These are phyloP conservation scores for Backusella parvicylindrica DNA, from an alignment of 192 early-diverging fungal species.

Conservation along the genomic window DNA sequence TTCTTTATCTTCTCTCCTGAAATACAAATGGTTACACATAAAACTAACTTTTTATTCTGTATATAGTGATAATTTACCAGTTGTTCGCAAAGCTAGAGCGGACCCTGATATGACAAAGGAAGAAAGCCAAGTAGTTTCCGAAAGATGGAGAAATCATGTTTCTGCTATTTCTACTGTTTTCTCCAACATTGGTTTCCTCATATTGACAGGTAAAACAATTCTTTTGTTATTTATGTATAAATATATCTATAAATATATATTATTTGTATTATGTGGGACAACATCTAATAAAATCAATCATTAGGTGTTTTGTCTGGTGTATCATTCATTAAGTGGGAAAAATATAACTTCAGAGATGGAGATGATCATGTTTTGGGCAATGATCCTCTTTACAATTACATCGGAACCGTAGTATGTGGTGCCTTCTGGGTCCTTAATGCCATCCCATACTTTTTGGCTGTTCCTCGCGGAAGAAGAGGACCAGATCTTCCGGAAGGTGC, in stretches of 20 bases:
- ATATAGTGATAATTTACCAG: conserved; percentile 28
- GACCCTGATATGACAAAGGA: conserved; percentile 19
- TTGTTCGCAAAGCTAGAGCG: conserved; percentile 25
- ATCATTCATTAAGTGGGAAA: conserved; percentile 19
- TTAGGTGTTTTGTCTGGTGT: conserved; percentile 29
- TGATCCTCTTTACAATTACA: conserved; percentile 24
- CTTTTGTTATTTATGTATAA: neutral
- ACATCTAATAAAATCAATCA: neutral
- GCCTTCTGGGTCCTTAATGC: conserved; percentile 26
- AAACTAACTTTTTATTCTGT: conserved; percentile 9
- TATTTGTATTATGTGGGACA: neutral
- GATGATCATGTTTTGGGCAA: conserved; percentile 21
- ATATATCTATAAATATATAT: neutral
- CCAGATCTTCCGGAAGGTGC: conserved; percentile 11
- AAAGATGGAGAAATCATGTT: conserved; percentile 36
- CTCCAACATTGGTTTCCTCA: conserved; percentile 28
- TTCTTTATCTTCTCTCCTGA: neutral
- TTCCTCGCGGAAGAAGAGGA: conserved; percentile 26
- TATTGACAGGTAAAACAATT: conserved; percentile 9
- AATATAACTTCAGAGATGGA: conserved; percentile 15
- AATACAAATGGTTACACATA: neutral
- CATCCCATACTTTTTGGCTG: conserved; percentile 28
- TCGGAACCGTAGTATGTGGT: conserved; percentile 29
- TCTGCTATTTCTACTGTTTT: conserved; percentile 32
- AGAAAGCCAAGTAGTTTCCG: conserved; percentile 13